Evolutionary conservation across 495 filamentous ascomycete species (phyloP), one percentile per base, ranked within the genome.

Genomic region (Penicillium cataractarum): DNA sequence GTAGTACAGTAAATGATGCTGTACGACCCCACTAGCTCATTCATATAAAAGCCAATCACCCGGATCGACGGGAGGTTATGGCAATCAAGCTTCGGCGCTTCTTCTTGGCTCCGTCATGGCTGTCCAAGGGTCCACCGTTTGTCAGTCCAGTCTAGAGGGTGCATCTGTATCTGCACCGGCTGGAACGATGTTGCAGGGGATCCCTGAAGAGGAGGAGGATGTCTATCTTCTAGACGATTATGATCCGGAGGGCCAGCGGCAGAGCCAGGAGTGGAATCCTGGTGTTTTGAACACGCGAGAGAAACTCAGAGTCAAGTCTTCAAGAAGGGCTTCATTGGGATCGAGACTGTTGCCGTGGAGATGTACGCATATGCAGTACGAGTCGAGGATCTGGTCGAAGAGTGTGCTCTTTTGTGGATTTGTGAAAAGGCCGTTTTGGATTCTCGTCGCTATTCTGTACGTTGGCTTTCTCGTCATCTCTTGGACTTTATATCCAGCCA

Each of bases 401-500:
- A 42, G 32, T 7, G 51, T 55, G 8, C 35, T 60, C 0, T 59
- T 59, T 26, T 59, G 60, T 15, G 39, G 56, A 8, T 10, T 21
- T 17, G 10, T 59, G 3, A 31, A 22, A 19, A 31, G 64, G 19
- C 64, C 51, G 12, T 33, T 66, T 3, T 63, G 55, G 55, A 32
- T 49, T 33, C 19, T 66, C 4, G 57, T 66, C 6, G 32, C 52
- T 27, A 26, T 57, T 15, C 6, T 66, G 64, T 66, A 42, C 7
- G 60, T 60, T 24, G 9, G 1, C 13, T 33, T 42, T 4, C 57
- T 27, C n/a, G 21, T 46, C 12, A 31, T 51, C 2, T 39, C 17
- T 32, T 19, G 12, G 31, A 19, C 26, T 31, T 6, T 6, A 19
- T 31, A 32, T 15, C 29, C 29, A 40, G 27, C 15, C 26, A n/a